phyloP scores from a whole-genome alignment of 2,329 filamentous ascomycete genomes.

The Colletotrichum spinosum region DNA sequence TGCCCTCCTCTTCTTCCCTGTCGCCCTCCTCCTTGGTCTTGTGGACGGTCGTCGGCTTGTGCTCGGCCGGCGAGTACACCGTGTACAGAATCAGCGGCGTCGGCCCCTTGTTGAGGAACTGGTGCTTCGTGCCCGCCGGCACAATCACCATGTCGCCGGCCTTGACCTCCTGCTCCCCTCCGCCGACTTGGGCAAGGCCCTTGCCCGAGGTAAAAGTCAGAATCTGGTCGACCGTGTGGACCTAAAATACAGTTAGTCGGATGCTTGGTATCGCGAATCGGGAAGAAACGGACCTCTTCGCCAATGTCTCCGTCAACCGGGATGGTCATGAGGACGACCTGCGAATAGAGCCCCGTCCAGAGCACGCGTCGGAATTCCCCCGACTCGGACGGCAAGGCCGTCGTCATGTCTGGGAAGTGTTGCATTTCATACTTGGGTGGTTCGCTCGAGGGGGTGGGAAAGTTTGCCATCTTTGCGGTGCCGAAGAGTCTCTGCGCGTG shows the following conservation, averaged over 20 bases:
- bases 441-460: constrained; percentile 47
- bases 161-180: constrained; percentile 63
- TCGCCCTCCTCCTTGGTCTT: constrained; percentile 73
- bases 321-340: constrained; percentile 74
- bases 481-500: not conserved
- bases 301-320: constrained; percentile 73
- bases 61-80: constrained; percentile 72
- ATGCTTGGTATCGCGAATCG: not conserved
- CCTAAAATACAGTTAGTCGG: constrained; percentile 27
- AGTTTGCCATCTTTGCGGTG: constrained; percentile 42
- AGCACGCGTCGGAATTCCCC: constrained; percentile 71
- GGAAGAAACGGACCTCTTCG: constrained; percentile 63
- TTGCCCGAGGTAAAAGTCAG: constrained; percentile 72
- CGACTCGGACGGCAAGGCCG: constrained; percentile 63
- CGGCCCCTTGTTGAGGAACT: constrained; percentile 72
- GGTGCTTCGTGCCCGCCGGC: constrained; percentile 73
- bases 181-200: constrained; percentile 68
- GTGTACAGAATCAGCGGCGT: constrained; percentile 71
- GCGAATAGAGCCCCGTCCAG: constrained; percentile 71
- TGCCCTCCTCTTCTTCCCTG: constrained; percentile 69
- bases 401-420: constrained; percentile 69
- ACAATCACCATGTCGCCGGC: constrained; percentile 57
- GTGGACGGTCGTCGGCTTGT: constrained; percentile 69
- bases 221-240: constrained; percentile 73
- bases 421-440: constrained; percentile 66